A percentile compares a stretch with the other conserved stretches of the same genome.
Evolutionary conservation across 225 moss, liverwort and hornwort species (phyloP).

Genomic region (Bryum argenteum): DNA sequence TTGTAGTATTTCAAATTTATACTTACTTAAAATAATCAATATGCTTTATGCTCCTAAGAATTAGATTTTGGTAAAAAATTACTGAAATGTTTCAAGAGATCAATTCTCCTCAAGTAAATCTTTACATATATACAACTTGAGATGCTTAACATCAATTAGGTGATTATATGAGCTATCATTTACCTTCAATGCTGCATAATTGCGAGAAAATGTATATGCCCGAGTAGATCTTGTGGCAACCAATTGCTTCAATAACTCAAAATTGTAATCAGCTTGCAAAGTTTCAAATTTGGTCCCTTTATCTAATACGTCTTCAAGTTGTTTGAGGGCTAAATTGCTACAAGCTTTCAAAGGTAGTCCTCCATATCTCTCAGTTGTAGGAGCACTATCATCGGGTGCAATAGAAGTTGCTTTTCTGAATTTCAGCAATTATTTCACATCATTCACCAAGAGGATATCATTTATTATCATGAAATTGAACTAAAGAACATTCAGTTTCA

Average conservation of each 20-base stretch:
- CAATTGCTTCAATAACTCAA: conserved; percentile 32
- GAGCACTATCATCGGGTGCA: neutral
- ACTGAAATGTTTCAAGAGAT: no score
- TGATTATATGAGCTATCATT: no score
- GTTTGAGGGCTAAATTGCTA: conserved; percentile 26
- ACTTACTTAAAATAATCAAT: no score
- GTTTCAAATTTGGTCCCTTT: conserved; percentile 31
- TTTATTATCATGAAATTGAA: no score
- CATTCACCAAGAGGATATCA: neutral
- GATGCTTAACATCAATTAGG: neutral
- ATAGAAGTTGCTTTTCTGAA: neutral
- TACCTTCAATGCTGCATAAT: conserved; percentile 36
- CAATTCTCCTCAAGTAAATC: no score
- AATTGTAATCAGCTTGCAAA: conserved; percentile 37
- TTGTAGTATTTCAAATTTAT: no score
- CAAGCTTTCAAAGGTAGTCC: conserved; percentile 44
- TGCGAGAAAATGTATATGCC: conserved; percentile 26
- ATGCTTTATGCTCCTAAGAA: no score
- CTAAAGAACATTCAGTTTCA: no score
- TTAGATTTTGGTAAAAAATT: no score
- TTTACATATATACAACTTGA: no score
- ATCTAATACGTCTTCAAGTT: conserved; percentile 24
- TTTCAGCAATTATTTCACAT: neutral
- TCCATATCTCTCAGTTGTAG: conserved; percentile 14
- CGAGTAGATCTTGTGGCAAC: conserved; percentile 28